These are phyloP conservation scores for Hansenula lynferdii DNA, from an alignment of 1,139 yeast species.

Conservation along the genomic window DNA sequence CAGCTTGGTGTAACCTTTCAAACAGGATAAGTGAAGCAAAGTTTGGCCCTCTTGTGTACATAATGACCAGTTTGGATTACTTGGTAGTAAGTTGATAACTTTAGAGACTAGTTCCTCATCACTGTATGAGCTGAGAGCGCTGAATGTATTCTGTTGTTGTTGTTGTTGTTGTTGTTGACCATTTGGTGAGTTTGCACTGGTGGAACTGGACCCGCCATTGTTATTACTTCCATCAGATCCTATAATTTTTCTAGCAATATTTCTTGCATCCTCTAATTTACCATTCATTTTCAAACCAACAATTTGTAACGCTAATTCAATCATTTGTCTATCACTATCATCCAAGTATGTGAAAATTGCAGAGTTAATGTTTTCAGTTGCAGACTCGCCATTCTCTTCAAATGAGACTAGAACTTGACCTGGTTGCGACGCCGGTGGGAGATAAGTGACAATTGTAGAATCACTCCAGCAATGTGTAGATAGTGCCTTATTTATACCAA, in stretches of 20 bases:
- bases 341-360: slow-evolving; percentile 80
- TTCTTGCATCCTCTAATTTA: slow-evolving; percentile 85
- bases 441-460: slow-evolving; percentile 84
- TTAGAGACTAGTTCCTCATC: slow-evolving; percentile 59
- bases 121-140: slow-evolving; percentile 3
- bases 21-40: slow-evolving; percentile 75
- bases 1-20: slow-evolving; percentile 64
- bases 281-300: slow-evolving; percentile 96
- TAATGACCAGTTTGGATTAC: slow-evolving; percentile 66
- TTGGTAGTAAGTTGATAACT: slow-evolving; percentile 57
- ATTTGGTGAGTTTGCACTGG: not conserved
- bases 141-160: not conserved
- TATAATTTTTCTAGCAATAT: slow-evolving; percentile 82
- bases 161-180: too few species aligned
- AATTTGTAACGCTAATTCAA: slow-evolving; percentile 88
- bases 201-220: not conserved
- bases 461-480: slow-evolving; percentile 97
- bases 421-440: slow-evolving; percentile 85
- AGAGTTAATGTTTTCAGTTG: slow-evolving; percentile 12
- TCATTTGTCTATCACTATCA: slow-evolving; percentile 88
- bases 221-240: slow-evolving; percentile 37
- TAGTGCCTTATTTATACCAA: slow-evolving; percentile 78
- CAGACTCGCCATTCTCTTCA: slow-evolving; percentile 38
- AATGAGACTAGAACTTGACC: slow-evolving; percentile 92
- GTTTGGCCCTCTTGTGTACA: slow-evolving; percentile 83